Evolutionary conservation across 306 rosid species (phyloP).

Genomic region (Gastrolobium villosum): DNA sequence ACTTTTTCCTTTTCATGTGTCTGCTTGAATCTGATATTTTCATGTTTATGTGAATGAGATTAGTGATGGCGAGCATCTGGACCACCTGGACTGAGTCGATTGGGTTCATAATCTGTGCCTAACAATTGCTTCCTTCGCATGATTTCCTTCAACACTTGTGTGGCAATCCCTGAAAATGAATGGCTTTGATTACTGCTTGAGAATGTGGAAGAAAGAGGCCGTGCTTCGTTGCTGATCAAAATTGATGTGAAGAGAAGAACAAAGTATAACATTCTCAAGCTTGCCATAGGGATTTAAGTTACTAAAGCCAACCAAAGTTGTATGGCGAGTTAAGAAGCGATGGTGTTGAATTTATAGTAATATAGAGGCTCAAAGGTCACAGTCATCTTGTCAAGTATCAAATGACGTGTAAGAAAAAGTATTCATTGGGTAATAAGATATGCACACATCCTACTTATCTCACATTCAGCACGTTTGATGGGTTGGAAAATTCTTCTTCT

Average conservation of each 20-base stretch:
- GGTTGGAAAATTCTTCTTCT: neutral
- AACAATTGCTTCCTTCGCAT: slow-evolving; percentile 42
- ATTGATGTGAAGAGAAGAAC: slow-evolving; percentile 40
- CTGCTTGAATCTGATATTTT: too few relatives aligned
- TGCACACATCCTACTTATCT: neutral
- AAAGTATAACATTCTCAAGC: slow-evolving; percentile 34
- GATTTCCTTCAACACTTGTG: slow-evolving; percentile 46
- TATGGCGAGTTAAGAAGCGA: slow-evolving; percentile 8
- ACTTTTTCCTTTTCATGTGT: neutral
- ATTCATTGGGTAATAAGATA: too few relatives aligned
- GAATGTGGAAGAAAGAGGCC: slow-evolving; percentile 39
- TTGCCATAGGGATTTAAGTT: neutral
- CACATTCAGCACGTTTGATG: neutral
- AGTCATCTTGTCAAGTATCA: neutral
- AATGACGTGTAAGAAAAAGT: neutral
- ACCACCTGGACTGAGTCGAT: slow-evolving; percentile 53
- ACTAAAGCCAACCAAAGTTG: neutral
- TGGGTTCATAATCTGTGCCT: slow-evolving; percentile 5
- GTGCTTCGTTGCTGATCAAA: slow-evolving; percentile 25
- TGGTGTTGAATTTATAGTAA: slow-evolving; percentile 36
- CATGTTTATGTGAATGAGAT: neutral
- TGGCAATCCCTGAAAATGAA: slow-evolving; percentile 19
- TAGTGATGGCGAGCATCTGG: slow-evolving; percentile 56
- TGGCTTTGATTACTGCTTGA: neutral
- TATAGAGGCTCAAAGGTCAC: slow-evolving; percentile 12